Evolutionary conservation across 2,329 filamentous ascomycete genomes (phyloP).

Genomic region (Escovopsis weberi): DNA sequence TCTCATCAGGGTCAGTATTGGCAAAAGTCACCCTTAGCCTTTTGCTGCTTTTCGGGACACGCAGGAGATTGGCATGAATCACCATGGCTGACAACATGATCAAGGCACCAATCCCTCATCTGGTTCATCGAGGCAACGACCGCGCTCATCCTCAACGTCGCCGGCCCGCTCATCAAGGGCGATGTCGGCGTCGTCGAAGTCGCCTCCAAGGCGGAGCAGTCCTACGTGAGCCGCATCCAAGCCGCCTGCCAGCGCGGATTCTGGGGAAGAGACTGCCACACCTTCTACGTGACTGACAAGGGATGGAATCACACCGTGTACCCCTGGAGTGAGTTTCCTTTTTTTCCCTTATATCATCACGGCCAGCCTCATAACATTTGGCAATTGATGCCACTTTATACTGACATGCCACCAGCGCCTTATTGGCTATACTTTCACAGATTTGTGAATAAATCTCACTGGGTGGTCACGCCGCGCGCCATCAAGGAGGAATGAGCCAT

Average conservation of each 20-base stretch:
- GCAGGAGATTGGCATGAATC: too few relatives aligned
- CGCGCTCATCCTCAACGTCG: background rate
- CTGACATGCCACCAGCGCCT: background rate
- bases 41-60: too few relatives aligned
- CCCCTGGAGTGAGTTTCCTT: background rate
- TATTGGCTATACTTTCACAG: background rate
- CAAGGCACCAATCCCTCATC: background rate
- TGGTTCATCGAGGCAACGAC: background rate
- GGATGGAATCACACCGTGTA: constrained; percentile 1
- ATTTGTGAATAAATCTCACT: background rate
- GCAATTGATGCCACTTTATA: background rate
- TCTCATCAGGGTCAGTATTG: background rate
- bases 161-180: background rate
- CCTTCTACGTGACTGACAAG: background rate
- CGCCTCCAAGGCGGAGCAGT: background rate
- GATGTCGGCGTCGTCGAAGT: background rate
- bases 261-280: constrained; percentile 1
- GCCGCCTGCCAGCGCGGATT: background rate
- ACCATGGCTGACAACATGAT: too few relatives aligned
- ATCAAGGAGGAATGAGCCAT: background rate
- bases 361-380: too few relatives aligned
- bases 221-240: background rate
- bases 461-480: background rate
- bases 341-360: background rate
- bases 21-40: background rate